A percentile compares a stretch with the other conserved stretches of the same genome.
Evolutionary conservation across 176 grass and related monocot species (phyloP).

Genomic region (Phoenix dactylifera): DNA sequence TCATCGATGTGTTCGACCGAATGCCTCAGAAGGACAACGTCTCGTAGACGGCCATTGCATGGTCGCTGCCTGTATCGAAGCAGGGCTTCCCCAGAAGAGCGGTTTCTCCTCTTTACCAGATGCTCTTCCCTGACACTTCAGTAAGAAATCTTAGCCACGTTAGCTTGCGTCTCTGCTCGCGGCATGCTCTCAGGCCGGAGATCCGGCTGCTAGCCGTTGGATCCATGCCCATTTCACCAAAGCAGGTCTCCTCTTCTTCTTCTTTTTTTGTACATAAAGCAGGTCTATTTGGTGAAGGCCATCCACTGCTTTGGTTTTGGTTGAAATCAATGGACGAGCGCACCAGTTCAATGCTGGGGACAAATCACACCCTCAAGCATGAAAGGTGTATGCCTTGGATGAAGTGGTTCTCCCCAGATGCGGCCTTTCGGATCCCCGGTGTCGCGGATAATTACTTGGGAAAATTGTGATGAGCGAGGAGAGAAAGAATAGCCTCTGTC

Average conservation of each 20-base stretch:
- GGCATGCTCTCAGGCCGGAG: conserved; percentile 17
- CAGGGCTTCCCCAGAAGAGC: conserved; percentile 8
- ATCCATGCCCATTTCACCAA: conserved; percentile 15
- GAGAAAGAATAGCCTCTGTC: conserved; percentile 1
- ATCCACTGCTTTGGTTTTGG: conserved; percentile 1
- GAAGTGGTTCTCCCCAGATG: conserved; percentile 21
- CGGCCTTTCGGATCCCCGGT: conserved; percentile 3
- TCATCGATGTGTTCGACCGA: background rate
- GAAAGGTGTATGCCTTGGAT: conserved; percentile 7
- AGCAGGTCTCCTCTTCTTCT: background rate
- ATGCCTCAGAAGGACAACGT: conserved; percentile 14
- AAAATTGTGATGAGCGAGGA: conserved; percentile 9
- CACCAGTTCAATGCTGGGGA: conserved; percentile 14
- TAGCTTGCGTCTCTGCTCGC: conserved; percentile 16
- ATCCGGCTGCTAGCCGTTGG: conserved; percentile 15
- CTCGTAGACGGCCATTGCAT: conserved; percentile 1
- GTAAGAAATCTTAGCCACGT: conserved; percentile 18
- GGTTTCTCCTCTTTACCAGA: background rate
- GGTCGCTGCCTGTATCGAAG: conserved; percentile 6
- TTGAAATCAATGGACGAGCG: conserved; percentile 6
- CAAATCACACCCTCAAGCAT: conserved; percentile 14
- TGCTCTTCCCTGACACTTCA: conserved; percentile 1
- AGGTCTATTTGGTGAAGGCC: background rate
- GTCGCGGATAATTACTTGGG: conserved; percentile 1
- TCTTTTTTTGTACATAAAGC: no score